Conservation (phyloP, 2,329 filamentous ascomycete genomes). For the Metarhizium guizhouense region DNA sequence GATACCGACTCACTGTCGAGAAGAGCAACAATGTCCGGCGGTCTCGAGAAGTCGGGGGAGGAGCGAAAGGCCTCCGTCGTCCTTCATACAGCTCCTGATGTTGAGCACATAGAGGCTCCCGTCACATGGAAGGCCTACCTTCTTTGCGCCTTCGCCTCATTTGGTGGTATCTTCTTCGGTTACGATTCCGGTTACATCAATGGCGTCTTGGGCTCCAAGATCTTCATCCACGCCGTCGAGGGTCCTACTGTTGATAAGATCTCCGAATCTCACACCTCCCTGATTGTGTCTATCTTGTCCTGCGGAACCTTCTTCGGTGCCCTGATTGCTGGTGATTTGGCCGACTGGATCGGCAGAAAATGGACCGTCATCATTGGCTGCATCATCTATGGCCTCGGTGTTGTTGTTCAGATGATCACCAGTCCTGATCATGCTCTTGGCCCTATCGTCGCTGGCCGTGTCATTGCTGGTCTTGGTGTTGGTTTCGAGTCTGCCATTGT, state of each 20-base stretch:
- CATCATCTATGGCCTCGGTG: slow-evolving; percentile 59
- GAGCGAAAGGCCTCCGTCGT: slow-evolving; percentile 18
- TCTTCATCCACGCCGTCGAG: slow-evolving; percentile 45
- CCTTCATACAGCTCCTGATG: slow-evolving; percentile 38
- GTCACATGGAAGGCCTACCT: slow-evolving; percentile 61
- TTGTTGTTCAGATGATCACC: slow-evolving; percentile 55
- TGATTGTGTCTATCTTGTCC: slow-evolving; percentile 69
- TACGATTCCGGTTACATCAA: slow-evolving; percentile 73
- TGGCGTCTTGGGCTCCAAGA: slow-evolving; percentile 45
- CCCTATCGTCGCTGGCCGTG: slow-evolving; percentile 62
- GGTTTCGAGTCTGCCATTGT: slow-evolving; percentile 74
- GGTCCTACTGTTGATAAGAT: slow-evolving; percentile 26
- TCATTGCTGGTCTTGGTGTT: slow-evolving; percentile 69
- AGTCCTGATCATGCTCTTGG: slow-evolving; percentile 39
- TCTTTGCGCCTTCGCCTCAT: slow-evolving; percentile 61
- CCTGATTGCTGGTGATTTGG: slow-evolving; percentile 66
- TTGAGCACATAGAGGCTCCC: slow-evolving; percentile 56
- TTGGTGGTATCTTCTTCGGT: slow-evolving; percentile 69
- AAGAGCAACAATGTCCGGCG: slow-evolving; percentile 1
- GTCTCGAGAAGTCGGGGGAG: slow-evolving; percentile 10
- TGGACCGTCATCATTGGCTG: slow-evolving; percentile 66
- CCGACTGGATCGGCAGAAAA: slow-evolving; percentile 66
- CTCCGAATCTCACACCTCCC: slow-evolving; percentile 35
- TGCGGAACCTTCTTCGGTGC: slow-evolving; percentile 72
- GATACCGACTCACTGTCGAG: not conserved